phyloP scores from a whole-genome alignment of 768 basidiomycete species.

The Psilocybe tampanensis region DNA sequence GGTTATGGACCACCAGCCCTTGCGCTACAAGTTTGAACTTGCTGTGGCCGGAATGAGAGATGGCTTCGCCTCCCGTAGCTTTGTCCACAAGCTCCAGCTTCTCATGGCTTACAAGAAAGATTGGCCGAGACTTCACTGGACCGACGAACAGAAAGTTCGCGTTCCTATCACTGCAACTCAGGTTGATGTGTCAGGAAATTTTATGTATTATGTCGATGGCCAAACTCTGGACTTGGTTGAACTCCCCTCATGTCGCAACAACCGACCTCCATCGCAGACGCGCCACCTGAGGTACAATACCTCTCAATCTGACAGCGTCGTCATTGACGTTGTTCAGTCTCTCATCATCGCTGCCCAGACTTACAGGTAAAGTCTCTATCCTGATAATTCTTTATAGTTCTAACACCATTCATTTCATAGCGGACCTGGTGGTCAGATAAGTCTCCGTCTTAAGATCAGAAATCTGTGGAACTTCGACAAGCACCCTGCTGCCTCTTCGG shows the following conservation, averaged over 20 bases:
- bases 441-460: constrained; percentile 53
- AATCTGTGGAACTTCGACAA: constrained; percentile 58
- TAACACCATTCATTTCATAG: constrained; percentile 22
- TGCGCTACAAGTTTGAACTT: constrained; percentile 53
- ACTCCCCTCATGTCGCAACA: constrained; percentile 50
- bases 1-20: constrained; percentile 47
- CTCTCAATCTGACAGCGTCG: constrained; percentile 43
- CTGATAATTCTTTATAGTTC: background rate
- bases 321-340: constrained; percentile 46
- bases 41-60: constrained; percentile 53
- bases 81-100: constrained; percentile 45
- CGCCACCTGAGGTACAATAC: constrained; percentile 48
- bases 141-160: constrained; percentile 46
- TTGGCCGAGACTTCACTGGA: constrained; percentile 51
- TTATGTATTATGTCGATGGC: constrained; percentile 45
- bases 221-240: constrained; percentile 49
- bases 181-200: constrained; percentile 46
- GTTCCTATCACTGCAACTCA: constrained; percentile 36
- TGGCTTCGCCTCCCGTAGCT: constrained; percentile 42
- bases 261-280: constrained; percentile 43
- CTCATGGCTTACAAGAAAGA: constrained; percentile 47
- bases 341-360: constrained; percentile 47
- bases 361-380: constrained; percentile 34
- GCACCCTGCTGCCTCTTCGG: constrained; percentile 45
- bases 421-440: constrained; percentile 41